These are phyloP conservation scores for Nicotiana otophora DNA, from an alignment of 257 asterid species.

Conservation along the genomic window DNA sequence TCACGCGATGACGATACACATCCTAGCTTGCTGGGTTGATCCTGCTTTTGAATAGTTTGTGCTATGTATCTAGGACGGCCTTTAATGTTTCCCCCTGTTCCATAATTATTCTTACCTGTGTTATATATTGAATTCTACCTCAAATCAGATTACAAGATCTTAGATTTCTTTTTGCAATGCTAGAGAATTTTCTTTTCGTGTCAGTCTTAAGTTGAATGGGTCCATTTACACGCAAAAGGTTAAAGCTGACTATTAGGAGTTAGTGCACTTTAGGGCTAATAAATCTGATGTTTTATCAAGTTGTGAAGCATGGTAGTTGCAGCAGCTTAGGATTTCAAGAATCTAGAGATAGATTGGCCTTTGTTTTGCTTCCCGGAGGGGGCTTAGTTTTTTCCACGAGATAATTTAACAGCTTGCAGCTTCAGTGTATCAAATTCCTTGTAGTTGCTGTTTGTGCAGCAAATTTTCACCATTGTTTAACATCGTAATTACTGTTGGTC, in stretches of 20 bases:
- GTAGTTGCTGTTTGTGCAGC: background rate
- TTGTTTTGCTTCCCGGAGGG: background rate
- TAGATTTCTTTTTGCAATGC: slow-evolving; percentile 5
- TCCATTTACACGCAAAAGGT: background rate
- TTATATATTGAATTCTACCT: background rate
- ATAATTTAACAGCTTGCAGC: background rate
- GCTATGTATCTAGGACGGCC: slow-evolving; percentile 26
- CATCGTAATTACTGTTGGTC: background rate
- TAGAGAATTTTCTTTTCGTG: background rate
- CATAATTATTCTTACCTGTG: slow-evolving; percentile 11
- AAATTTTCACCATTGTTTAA: background rate
- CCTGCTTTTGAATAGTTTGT: slow-evolving; percentile 36
- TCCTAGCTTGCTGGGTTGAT: slow-evolving; percentile 14
- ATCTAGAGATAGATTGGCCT: background rate
- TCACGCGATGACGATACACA: slow-evolving; percentile 4
- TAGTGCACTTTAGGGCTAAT: background rate
- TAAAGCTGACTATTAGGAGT: background rate
- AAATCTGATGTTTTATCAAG: background rate
- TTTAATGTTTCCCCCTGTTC: slow-evolving; percentile 7
- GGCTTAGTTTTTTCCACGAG: background rate
- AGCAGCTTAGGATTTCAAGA: background rate
- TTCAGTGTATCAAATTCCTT: background rate
- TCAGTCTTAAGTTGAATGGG: background rate
- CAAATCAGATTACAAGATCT: background rate
- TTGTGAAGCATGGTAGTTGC: background rate